A percentile compares a stretch with the other conserved stretches of the same genome.
phyloP scores from a whole-genome alignment of 2,329 filamentous ascomycete genomes.

The Penicillium sp. region DNA sequence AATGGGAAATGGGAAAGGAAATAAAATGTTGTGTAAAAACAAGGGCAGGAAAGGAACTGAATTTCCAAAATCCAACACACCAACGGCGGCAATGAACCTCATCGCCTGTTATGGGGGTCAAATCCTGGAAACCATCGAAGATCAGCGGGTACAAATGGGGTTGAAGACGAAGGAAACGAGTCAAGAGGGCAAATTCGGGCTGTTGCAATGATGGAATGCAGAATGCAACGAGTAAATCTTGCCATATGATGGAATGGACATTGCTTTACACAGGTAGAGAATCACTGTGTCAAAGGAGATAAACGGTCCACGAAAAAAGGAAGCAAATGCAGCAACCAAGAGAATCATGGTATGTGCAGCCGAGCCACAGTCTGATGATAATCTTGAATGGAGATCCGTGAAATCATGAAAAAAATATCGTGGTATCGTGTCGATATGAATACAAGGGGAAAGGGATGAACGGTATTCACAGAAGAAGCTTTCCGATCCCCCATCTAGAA shows the following conservation, averaged over 20 bases:
- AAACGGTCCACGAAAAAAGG: not conserved
- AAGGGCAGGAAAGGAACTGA: slow-evolving; percentile 10
- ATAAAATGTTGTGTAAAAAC: slow-evolving; percentile 17
- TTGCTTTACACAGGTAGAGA: slow-evolving; percentile 17
- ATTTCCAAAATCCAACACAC: not conserved
- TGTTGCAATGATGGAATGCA: slow-evolving; percentile 1
- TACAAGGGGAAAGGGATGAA: slow-evolving; percentile 35
- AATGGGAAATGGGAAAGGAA: slow-evolving; percentile 13
- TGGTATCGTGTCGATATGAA: slow-evolving; percentile 41
- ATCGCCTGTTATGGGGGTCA: too few relatives aligned
- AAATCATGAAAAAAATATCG: slow-evolving; percentile 31
- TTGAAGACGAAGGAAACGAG: not conserved
- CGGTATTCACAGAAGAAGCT: slow-evolving; percentile 20
- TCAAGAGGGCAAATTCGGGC: not conserved
- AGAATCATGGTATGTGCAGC: slow-evolving; percentile 20
- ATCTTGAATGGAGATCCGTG: slow-evolving; percentile 22
- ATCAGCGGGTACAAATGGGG: too few relatives aligned
- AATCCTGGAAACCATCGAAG: too few relatives aligned
- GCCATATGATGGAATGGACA: slow-evolving; percentile 19
- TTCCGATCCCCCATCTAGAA: slow-evolving; percentile 27
- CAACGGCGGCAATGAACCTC: not conserved
- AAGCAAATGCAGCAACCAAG: slow-evolving; percentile 6
- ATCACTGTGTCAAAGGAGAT: slow-evolving; percentile 14
- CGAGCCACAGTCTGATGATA: slow-evolving; percentile 27
- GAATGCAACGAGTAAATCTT: slow-evolving; percentile 22